A percentile compares a stretch with the other conserved stretches of the same genome.
Evolutionary conservation across 2,329 filamentous ascomycete species (phyloP).

Genomic region (Sporothrix inflata): DNA sequence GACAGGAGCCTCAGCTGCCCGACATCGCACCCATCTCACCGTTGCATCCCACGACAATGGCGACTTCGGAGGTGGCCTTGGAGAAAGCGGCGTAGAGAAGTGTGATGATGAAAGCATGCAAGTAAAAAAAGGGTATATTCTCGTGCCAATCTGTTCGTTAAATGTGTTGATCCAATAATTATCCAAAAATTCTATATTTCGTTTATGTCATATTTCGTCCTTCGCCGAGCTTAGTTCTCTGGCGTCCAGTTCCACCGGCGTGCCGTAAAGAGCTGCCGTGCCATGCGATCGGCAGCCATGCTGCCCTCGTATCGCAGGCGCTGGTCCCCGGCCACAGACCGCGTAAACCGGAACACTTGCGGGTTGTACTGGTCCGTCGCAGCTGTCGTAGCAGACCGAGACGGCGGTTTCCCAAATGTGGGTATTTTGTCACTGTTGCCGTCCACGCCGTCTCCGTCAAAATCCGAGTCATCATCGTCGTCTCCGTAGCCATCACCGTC

Average conservation of each 20-base stretch:
- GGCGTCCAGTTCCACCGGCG: constrained; percentile 64
- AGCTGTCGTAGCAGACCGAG: not conserved
- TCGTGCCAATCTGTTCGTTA: not conserved
- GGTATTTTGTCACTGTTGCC: constrained; percentile 29
- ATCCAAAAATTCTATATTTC: not conserved
- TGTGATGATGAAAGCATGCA: not conserved
- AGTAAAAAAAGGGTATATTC: constrained; percentile 8
- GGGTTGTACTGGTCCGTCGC: not conserved
- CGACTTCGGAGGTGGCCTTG: not conserved
- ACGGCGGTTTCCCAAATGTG: constrained; percentile 25
- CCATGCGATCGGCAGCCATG: constrained; percentile 55
- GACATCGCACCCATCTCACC: not conserved
- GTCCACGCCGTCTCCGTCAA: not conserved
- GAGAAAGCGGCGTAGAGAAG: not conserved
- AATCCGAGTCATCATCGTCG: constrained; percentile 23
- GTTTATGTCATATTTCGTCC: not conserved
- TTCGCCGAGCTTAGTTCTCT: constrained; percentile 41
- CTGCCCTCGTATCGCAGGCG: constrained; percentile 53
- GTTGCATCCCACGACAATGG: not conserved
- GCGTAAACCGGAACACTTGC: constrained; percentile 54
- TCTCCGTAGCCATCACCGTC: constrained; percentile 33
- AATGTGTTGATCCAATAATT: not conserved
- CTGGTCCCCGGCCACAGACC: constrained; percentile 54
- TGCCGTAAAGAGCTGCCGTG: constrained; percentile 59
- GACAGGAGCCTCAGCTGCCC: not conserved